These are phyloP conservation scores for Xanthoconium purpureum DNA, from an alignment of 768 basidiomycete species.

Conservation along the genomic window DNA sequence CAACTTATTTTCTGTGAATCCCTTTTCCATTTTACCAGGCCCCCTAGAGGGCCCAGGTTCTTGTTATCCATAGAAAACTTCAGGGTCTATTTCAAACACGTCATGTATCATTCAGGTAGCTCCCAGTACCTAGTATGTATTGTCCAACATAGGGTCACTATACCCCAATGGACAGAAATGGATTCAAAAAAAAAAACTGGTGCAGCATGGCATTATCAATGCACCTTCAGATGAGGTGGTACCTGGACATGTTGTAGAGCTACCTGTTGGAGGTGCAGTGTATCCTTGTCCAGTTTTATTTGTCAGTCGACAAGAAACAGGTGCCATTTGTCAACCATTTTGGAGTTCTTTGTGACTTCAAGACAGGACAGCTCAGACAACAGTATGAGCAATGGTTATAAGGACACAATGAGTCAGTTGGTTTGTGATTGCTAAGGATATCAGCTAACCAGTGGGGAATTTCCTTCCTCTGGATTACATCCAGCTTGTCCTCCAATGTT, in stretches of 20 bases:
- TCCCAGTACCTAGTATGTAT: too few species aligned
- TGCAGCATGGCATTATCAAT: slow-evolving; percentile 86
- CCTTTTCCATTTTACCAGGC: too few species aligned
- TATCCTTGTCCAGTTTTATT: slow-evolving; percentile 74
- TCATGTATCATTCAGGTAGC: too few species aligned
- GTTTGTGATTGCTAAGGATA: neutral
- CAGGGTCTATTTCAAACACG: too few species aligned
- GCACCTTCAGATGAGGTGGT: slow-evolving; percentile 89
- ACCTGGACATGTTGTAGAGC: slow-evolving; percentile 79
- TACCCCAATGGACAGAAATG: too few species aligned
- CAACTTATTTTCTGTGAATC: too few species aligned
- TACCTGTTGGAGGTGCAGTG: slow-evolving; percentile 83
- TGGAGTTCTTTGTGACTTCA: slow-evolving; percentile 69
- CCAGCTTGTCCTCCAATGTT: too few species aligned
- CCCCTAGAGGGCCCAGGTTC: too few species aligned
- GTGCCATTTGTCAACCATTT: slow-evolving; percentile 79
- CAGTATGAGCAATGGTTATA: slow-evolving; percentile 42
- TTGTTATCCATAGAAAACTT: too few species aligned
- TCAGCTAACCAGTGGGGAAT: slow-evolving; percentile 12
- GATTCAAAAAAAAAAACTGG: too few species aligned
- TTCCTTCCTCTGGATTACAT: too few species aligned
- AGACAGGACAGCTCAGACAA: slow-evolving; percentile 52
- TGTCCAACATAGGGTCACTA: too few species aligned
- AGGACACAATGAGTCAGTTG: slow-evolving; percentile 60
- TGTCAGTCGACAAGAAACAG: slow-evolving; percentile 79